These are phyloP conservation scores for Tinospora cordifolia DNA, from an alignment of 164 flowering plant genomes.

Conservation along the genomic window DNA sequence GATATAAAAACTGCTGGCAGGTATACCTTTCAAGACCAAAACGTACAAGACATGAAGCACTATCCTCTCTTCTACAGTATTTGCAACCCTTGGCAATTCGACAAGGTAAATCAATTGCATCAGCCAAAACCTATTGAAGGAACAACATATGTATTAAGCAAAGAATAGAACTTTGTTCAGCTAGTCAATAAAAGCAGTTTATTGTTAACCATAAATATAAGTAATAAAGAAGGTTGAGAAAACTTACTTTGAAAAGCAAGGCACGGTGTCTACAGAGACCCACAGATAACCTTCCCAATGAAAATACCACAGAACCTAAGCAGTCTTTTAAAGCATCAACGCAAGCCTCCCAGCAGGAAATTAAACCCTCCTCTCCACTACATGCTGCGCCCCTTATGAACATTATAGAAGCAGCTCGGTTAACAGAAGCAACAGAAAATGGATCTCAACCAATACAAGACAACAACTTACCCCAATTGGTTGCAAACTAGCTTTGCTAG, in stretches of 20 bases:
- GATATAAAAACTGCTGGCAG: not conserved
- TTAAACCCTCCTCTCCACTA: slow-evolving; percentile 50
- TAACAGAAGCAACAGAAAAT: slow-evolving; percentile 13
- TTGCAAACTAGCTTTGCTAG: slow-evolving; percentile 79
- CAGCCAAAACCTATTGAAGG: slow-evolving; percentile 72
- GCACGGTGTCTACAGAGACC: slow-evolving; percentile 94
- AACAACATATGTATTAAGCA: not conserved
- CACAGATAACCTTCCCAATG: slow-evolving; percentile 72
- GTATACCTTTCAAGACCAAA: slow-evolving; percentile 71
- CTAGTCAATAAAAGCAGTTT: not conserved
- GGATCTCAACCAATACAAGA: not conserved
- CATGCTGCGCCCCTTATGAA: slow-evolving; percentile 67
- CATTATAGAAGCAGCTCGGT: slow-evolving; percentile 26
- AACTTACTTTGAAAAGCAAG: slow-evolving; percentile 74
- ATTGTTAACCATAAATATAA: not conserved
- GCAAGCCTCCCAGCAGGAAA: slow-evolving; percentile 59
- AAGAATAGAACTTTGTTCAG: not conserved
- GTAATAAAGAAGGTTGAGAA: not conserved
- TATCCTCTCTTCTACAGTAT: slow-evolving; percentile 67
- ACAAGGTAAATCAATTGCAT: slow-evolving; percentile 79
- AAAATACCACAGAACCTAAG: slow-evolving; percentile 76
- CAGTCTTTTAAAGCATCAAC: slow-evolving; percentile 64
- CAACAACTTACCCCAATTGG: slow-evolving; percentile 74
- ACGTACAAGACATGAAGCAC: slow-evolving; percentile 86
- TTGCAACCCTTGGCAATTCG: slow-evolving; percentile 95